Base-by-base conservation (phyloP, 1,139 yeast genomes). In the Debaryomyces fabryi region DNA sequence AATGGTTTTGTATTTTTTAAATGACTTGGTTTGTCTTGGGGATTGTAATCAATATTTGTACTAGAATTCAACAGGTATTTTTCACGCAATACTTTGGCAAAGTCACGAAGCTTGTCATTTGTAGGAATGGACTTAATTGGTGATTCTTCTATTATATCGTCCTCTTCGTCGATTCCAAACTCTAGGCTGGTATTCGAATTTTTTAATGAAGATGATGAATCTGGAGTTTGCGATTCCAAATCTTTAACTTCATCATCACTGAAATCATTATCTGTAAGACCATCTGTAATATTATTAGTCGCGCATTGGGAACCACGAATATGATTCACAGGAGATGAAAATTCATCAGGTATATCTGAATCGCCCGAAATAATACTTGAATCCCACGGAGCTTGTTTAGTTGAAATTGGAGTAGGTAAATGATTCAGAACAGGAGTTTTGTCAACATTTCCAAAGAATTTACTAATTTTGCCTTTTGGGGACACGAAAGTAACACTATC, bases 131-230 rank as follows among this genome's bases (percentile, higher is more conserved):
- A 21, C 37, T 71, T 72, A 4, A 72, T 62, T 2, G 79, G 79
- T 1, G 79, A 74, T 50, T 75, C 80, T 42, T 74, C 79, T 18
- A 75, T 65, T 36, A 71, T 76, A 42, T 71, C 76, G 29, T 70
- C 75, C n/a, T 62, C 63, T n/a, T 60, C 64, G 34, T 64, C 65
- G 23, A 65, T 46, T 9, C 59, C 65, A 45, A 58, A 53, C 38
- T 49, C 51, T 21, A 32, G 18, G 18, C 34, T 25, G 8, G 36
- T 18, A 27, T 44, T 39, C 30, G 44, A 9, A 23, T 30, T 15
- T 9, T 24, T 41, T 16, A 24, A 13, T 39, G 10, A 16, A 15
- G 44, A 32, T 29, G 45, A 10, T 13, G 38, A 24, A 18, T 21
- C 32, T 16, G 30, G 7, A 5, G 13, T 20, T 8, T 32, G 39